Evolutionary conservation across 1,284 basidiomycete genomes (phyloP), one percentile per base, ranked within the genome.

Genomic region (Fomitiporia mediterranea): DNA sequence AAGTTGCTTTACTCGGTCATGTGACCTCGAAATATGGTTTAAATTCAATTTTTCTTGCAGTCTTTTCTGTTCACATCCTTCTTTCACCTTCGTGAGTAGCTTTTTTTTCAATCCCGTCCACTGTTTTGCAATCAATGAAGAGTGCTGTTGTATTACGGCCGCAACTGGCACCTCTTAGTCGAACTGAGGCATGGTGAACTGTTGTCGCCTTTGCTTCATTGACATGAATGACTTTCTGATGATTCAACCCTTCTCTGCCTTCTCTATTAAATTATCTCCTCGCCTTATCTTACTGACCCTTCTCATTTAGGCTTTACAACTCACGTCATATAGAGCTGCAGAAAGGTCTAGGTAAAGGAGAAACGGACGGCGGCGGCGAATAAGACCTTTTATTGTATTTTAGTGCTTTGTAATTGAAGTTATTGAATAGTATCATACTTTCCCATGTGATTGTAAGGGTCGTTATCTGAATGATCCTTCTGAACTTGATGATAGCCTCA

Each of bases 181-280:
- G 58, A 60, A 30, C 44, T 60, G 58, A 17, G 58, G 49, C 46
- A 5, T 17, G 28, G 38, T 15, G 51, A 47, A 40, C 39, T 51
- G 4, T 17, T 19, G 39, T 56, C 43, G 11, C 51, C 23, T 21
- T 54, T 34, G 40, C 34, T 17, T 55, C 55, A 60, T 30, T 60
- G 58, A 60, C 55, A 60, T 60, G 58, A 56, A 60, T 60, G 58
- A 57, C 58, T 37, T 56, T 60, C 58, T 60, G 58, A 60, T 53
- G 30, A 46, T 50, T 19, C 30, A 25, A 27, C 35, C 27, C 23
- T 19, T 30, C 28, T 44, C 32, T 56, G 25, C 17, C 19, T 43
- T n/a, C 17, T 13, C 11, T 27, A 23, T 44, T 35, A 15, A 4
- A 13, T 28, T 38, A 25, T 48, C 27, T 44, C 34, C 43, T 27